These are phyloP conservation scores for Globisporangium cystogenes DNA, from an alignment of 352 stramenopile genomes.

Conservation along the genomic window DNA sequence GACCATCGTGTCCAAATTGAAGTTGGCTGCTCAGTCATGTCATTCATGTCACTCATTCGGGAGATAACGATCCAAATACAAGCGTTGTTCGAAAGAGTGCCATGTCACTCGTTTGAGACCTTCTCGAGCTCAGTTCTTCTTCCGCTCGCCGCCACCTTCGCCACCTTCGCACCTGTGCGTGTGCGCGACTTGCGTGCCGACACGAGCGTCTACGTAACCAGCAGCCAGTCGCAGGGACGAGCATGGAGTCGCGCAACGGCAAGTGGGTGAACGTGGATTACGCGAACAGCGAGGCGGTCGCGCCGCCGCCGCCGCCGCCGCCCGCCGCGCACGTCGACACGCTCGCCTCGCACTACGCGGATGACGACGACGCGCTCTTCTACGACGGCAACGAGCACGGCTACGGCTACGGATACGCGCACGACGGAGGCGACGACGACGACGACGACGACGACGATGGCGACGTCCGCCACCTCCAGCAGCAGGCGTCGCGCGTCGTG, in stretches of 20 bases:
- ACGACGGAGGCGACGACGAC: neutral
- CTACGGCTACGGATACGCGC: conserved; percentile 12
- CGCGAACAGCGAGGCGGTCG: conserved; percentile 46
- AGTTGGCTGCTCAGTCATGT: no score
- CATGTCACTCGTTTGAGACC: no score
- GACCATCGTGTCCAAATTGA: no score
- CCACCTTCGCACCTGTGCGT: no score
- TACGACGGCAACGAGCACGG: conserved; percentile 11
- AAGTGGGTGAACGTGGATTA: conserved; percentile 90
- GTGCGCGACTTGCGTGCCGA: no score
- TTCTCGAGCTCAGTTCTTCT: no score
- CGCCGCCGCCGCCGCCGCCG: conserved; percentile 2
- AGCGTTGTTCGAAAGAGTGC: no score
- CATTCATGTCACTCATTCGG: no score
- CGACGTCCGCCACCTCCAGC: neutral
- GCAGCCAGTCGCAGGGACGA: no score
- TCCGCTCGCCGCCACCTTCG: no score
- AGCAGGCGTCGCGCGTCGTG: neutral
- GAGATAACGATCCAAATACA: no score
- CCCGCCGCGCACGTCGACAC: conserved; percentile 6
- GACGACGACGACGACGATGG: neutral
- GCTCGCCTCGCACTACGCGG: conserved; percentile 2
- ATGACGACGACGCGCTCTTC: conserved; percentile 15
- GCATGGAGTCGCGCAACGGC: conserved; percentile 63
- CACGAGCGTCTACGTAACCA: no score